Evolutionary conservation across 2,329 filamentous ascomycete species (phyloP).

Genomic region (Trichoderma atrobrunneum): DNA sequence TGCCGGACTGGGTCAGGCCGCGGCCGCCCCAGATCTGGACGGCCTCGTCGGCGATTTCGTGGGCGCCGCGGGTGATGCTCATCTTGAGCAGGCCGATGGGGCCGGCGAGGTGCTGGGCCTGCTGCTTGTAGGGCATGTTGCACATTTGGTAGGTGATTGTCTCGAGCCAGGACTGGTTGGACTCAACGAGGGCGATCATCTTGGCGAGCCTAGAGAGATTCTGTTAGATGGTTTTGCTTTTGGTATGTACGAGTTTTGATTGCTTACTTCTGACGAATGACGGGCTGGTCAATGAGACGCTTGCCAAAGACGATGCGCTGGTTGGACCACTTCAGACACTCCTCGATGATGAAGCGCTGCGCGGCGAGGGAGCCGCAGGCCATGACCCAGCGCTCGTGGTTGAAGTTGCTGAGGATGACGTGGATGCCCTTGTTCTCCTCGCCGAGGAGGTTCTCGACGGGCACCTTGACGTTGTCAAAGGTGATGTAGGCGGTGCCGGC

Average conservation of each 20-base stretch:
- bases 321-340: constrained; percentile 85
- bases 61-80: constrained; percentile 70
- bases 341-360: constrained; percentile 70
- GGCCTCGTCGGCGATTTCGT: constrained; percentile 80
- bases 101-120: constrained; percentile 71
- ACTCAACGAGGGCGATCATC: constrained; percentile 79
- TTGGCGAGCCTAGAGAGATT: constrained; percentile 62
- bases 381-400: constrained; percentile 83
- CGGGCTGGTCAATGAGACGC: constrained; percentile 76
- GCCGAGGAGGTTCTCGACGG: constrained; percentile 72
- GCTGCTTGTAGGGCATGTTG: constrained; percentile 75
- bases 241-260: neutral
- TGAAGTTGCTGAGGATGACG: constrained; percentile 84
- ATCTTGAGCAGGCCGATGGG: constrained; percentile 83
- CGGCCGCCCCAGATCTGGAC: constrained; percentile 85
- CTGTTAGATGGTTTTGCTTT: neutral
- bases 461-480: constrained; percentile 84
- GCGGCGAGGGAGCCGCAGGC: constrained; percentile 58
- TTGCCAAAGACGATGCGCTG: constrained; percentile 83
- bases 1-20: constrained; percentile 75
- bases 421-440: constrained; percentile 83
- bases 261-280: constrained; percentile 74
- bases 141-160: constrained; percentile 85
- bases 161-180: constrained; percentile 84
- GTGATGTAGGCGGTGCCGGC: constrained; percentile 79